These are phyloP conservation scores for Neopestalotiopsis rosae DNA, from an alignment of 2,329 filamentous ascomycete species.

Conservation along the genomic window DNA sequence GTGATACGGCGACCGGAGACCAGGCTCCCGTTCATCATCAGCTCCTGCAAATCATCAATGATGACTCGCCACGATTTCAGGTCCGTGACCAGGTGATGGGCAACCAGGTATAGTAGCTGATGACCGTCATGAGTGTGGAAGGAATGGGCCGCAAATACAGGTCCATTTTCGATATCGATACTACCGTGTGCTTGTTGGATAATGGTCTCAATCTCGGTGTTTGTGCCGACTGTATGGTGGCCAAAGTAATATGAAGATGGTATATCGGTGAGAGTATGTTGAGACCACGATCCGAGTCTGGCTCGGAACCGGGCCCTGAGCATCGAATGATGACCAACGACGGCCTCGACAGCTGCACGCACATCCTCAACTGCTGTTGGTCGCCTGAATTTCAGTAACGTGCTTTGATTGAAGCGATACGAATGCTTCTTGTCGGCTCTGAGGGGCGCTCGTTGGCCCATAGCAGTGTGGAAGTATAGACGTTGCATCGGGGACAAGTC, in stretches of 20 bases:
- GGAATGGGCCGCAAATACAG: slow-evolving; percentile 55
- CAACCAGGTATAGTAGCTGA: slow-evolving; percentile 54
- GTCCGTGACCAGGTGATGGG: slow-evolving; percentile 59
- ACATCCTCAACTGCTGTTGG: slow-evolving; percentile 48
- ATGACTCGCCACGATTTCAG: slow-evolving; percentile 57
- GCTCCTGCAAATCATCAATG: slow-evolving; percentile 54
- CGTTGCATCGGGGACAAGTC: slow-evolving; percentile 60
- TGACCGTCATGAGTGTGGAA: slow-evolving; percentile 50
- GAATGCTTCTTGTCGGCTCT: slow-evolving; percentile 38
- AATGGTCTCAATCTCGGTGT: slow-evolving; percentile 46
- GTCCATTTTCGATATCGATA: slow-evolving; percentile 56
- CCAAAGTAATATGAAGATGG: slow-evolving; percentile 49
- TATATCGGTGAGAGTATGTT: slow-evolving; percentile 47
- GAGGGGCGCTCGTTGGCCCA: slow-evolving; percentile 41
- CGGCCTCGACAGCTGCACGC: slow-evolving; percentile 52
- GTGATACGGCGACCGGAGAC: slow-evolving; percentile 50
- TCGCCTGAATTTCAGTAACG: slow-evolving; percentile 51
- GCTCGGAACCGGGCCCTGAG: slow-evolving; percentile 52
- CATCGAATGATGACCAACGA: slow-evolving; percentile 58
- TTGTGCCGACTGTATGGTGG: slow-evolving; percentile 45
- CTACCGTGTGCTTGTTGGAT: slow-evolving; percentile 47
- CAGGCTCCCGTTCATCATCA: slow-evolving; percentile 50
- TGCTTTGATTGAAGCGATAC: slow-evolving; percentile 57
- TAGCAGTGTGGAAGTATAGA: slow-evolving; percentile 55
- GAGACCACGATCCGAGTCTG: slow-evolving; percentile 49